Conservation (phyloP, 2,329 filamentous ascomycete genomes). For the Fusarium napiforme region DNA sequence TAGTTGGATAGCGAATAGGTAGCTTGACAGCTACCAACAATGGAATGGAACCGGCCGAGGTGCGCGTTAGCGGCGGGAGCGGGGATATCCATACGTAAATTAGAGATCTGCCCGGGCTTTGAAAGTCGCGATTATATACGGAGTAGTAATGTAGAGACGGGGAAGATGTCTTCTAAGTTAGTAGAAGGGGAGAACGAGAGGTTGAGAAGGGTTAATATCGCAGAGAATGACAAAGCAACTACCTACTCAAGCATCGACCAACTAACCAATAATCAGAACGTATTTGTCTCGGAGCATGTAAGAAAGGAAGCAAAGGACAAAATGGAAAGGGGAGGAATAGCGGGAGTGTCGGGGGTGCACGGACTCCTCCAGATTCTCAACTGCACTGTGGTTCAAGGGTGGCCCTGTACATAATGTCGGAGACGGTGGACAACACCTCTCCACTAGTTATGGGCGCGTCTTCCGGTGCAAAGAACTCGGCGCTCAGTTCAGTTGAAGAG, state of each 20-base stretch:
- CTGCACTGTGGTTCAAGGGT: conserved; percentile 28
- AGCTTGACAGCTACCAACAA: conserved; percentile 10
- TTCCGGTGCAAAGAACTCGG: conserved; percentile 25
- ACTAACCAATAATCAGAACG: background rate
- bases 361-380: conserved; percentile 39
- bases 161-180: background rate
- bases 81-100: conserved; percentile 24
- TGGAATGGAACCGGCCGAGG: conserved; percentile 22
- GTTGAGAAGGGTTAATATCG: background rate
- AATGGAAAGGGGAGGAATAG: conserved; percentile 8
- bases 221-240: background rate
- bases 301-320: conserved; percentile 11
- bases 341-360: conserved; percentile 35
- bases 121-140: background rate
- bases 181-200: background rate
- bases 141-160: background rate
- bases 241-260: background rate
- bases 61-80: conserved; percentile 35
- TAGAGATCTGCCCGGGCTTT: conserved; percentile 14
- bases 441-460: conserved; percentile 33
- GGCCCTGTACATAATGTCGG: conserved; percentile 28
- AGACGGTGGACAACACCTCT: conserved; percentile 39
- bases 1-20: background rate
- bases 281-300: background rate
- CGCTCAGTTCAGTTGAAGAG: conserved; percentile 23